Percentiles rank a stretch among this genome's conserved stretches.
Evolutionary conservation across 345 rosid species (phyloP).

Genomic region (Brassica cretica): DNA sequence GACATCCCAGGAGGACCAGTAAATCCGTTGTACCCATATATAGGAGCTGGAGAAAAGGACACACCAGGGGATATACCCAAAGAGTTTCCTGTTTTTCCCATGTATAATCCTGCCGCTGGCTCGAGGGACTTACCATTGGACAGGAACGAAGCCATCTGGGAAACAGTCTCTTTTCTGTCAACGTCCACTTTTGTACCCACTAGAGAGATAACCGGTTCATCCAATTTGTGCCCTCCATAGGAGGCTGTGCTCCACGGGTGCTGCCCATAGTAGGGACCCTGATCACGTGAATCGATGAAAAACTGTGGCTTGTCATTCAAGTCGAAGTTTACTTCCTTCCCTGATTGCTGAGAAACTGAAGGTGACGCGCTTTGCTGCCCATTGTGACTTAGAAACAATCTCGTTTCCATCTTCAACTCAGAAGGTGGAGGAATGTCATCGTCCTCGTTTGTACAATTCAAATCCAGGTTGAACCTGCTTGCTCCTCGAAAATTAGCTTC

Average conservation of each 20-base stretch:
- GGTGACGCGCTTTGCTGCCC: slow-evolving; percentile 75
- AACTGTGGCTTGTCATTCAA: slow-evolving; percentile 77
- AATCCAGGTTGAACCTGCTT: slow-evolving; percentile 69
- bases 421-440: slow-evolving; percentile 54
- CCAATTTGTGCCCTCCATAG: slow-evolving; percentile 50
- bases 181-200: slow-evolving; percentile 74
- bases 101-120: slow-evolving; percentile 43
- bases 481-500: slow-evolving; percentile 62
- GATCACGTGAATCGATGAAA: slow-evolving; percentile 55
- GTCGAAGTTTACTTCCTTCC: slow-evolving; percentile 67
- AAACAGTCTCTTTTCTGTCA: slow-evolving; percentile 50
- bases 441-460: slow-evolving; percentile 70
- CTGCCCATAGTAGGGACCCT: slow-evolving; percentile 41
- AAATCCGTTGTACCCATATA: slow-evolving; percentile 59
- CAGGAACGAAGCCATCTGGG: slow-evolving; percentile 51
- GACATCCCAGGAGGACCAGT: slow-evolving; percentile 54
- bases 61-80: slow-evolving; percentile 56
- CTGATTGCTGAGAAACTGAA: slow-evolving; percentile 62
- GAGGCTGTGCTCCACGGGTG: slow-evolving; percentile 41
- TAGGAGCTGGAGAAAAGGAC: slow-evolving; percentile 60
- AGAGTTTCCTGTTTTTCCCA: slow-evolving; percentile 56
- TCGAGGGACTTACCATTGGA: slow-evolving; percentile 64
- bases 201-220: slow-evolving; percentile 67
- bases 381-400: slow-evolving; percentile 48
- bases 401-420: slow-evolving; percentile 55